Conservation (phyloP, 2,329 filamentous ascomycete species). For the Arthroderma sp. region DNA sequence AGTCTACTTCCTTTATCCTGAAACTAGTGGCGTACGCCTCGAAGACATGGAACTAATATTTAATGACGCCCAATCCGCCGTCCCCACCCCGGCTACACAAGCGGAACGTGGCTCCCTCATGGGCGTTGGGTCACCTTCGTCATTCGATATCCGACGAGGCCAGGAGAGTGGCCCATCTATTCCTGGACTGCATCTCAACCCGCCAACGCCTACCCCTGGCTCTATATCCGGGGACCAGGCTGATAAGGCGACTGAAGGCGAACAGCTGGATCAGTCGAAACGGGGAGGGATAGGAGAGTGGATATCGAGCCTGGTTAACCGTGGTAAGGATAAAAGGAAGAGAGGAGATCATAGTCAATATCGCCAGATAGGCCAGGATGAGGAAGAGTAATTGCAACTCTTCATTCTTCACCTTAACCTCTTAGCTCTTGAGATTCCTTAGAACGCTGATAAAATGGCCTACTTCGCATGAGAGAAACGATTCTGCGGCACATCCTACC, state of each 20-base stretch:
- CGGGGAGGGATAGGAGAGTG: conserved; percentile 49
- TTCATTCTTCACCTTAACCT: neutral
- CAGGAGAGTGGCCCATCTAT: conserved; percentile 45
- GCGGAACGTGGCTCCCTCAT: conserved; percentile 76
- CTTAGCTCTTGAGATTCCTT: neutral
- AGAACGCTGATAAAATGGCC: neutral
- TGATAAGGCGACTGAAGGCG: conserved; percentile 19
- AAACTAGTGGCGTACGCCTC: conserved; percentile 86
- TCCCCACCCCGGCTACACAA: conserved; percentile 64
- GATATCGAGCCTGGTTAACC: conserved; percentile 55
- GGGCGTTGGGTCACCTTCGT: conserved; percentile 60
- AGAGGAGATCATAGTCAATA: conserved; percentile 34
- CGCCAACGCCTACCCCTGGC: conserved; percentile 46
- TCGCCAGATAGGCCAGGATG: conserved; percentile 37
- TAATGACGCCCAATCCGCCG: conserved; percentile 76
- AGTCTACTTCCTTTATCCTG: conserved; percentile 97
- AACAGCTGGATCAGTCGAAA: conserved; percentile 31
- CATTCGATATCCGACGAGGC: conserved; percentile 53
- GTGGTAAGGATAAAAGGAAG: conserved; percentile 29
- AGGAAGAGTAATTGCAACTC: conserved; percentile 23
- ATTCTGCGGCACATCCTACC: too few relatives aligned
- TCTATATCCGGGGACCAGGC: conserved; percentile 6
- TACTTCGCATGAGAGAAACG: too few relatives aligned
- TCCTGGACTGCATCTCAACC: conserved; percentile 69
- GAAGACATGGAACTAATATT: conserved; percentile 96